A percentile compares a stretch with the other conserved stretches of the same genome.
These are phyloP conservation scores for Coniochaeta sp. DNA, from an alignment of 2,329 filamentous ascomycete genomes.

Conservation along the genomic window DNA sequence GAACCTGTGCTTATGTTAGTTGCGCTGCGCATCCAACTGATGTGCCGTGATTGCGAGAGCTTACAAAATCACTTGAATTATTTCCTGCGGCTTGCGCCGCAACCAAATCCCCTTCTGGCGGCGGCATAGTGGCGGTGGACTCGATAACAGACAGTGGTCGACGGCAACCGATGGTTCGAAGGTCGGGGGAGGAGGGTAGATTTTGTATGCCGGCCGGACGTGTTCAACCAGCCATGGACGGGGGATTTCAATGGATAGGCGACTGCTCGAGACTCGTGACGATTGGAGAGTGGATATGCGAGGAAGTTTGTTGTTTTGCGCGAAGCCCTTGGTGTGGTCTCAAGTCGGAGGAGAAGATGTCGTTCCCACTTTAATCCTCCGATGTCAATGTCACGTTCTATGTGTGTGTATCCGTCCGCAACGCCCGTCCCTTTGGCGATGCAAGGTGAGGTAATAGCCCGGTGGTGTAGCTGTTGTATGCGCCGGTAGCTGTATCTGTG, in stretches of 20 bases:
- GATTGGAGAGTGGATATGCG: neutral
- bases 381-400: neutral
- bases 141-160: neutral
- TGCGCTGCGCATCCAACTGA: neutral
- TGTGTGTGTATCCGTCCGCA: neutral
- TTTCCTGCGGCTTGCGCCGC: slow-evolving; percentile 42
- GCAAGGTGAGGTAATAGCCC: neutral
- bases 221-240: neutral
- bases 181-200: neutral
- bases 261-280: neutral
- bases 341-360: neutral
- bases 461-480: neutral
- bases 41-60: slow-evolving; percentile 28
- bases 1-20: slow-evolving; percentile 54
- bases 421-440: neutral
- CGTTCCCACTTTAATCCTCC: neutral
- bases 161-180: neutral
- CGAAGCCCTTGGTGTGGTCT: neutral
- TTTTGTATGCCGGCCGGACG: neutral
- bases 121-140: neutral
- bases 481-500: neutral
- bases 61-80: slow-evolving; percentile 93
- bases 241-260: neutral
- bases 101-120: slow-evolving; percentile 5
- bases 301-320: neutral